phyloP scores from a whole-genome alignment of 306 rosid species.

The Glycyrrhiza uralensis region DNA sequence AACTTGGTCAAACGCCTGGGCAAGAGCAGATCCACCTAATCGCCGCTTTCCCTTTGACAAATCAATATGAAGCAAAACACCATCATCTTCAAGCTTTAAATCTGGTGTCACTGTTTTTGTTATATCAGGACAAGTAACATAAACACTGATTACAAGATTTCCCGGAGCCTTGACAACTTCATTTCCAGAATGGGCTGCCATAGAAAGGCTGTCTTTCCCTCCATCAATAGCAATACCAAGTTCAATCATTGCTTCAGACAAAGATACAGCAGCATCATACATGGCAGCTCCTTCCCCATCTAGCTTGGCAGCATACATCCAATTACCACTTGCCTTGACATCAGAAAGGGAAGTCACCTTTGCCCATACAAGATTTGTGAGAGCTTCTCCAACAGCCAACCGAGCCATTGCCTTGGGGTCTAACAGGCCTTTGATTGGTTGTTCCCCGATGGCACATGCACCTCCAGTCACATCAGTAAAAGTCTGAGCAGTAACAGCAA shows the following conservation, averaged over 20 bases:
- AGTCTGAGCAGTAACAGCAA: conserved; percentile 83
- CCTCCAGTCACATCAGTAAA: conserved; percentile 72
- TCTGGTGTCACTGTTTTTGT: conserved; percentile 90
- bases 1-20: conserved; percentile 85
- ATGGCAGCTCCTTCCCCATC: conserved; percentile 92
- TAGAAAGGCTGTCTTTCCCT: conserved; percentile 90
- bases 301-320: conserved; percentile 97
- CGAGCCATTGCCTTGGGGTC: conserved; percentile 96
- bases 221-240: conserved; percentile 94
- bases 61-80: conserved; percentile 79
- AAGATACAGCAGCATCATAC: conserved; percentile 80
- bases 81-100: conserved; percentile 73
- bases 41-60: conserved; percentile 75
- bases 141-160: conserved; percentile 85
- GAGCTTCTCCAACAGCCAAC: conserved; percentile 92
- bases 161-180: conserved; percentile 97
- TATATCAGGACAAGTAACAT: conserved; percentile 89
- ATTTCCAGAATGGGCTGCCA: conserved; percentile 78
- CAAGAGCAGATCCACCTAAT: conserved; percentile 86
- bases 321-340: conserved; percentile 89
- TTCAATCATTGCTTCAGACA: conserved; percentile 80
- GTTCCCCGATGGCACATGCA: conserved; percentile 93
- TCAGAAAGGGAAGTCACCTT: conserved; percentile 80
- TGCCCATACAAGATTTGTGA: conserved; percentile 95
- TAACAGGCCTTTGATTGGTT: conserved; percentile 78